Base-by-base conservation (phyloP, 345 rosid genomes). In the Acer saccharum region DNA sequence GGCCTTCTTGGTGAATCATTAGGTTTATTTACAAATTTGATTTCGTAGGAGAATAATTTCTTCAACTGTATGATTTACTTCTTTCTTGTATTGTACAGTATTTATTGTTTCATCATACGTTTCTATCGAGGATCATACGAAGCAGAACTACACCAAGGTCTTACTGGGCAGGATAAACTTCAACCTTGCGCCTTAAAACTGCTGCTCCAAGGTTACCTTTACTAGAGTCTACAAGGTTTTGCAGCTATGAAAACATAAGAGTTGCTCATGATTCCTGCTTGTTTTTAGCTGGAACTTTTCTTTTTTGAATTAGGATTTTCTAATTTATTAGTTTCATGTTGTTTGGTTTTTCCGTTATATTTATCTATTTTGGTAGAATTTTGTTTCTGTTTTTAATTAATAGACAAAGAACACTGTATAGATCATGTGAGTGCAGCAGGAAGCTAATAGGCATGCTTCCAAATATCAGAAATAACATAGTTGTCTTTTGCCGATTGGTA, bases 371-470 rank as follows among this genome's bases (percentile, higher is more conserved):
- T 67, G 60, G 55, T 75, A 80, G 73, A 80, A 74, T 71, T 64
- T 74, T 58, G 77, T 72, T 74, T 57, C 55, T 66, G 71, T 57
- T 67, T 80, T 13, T 21, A 39, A 78, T 75, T 52, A 29, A 60
- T 80, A 77, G 79, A 80, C 76, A 63, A 29, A 72, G 64, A 71
- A 79, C 75, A 66, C 9, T 80, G 78, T 83, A 77, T 81, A 84
- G 82, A 69, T 69, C 52, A 66, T 77, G 80, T 23, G 77, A 69
- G 65, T 50, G 76, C 69, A 44, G 35, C 29, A 63, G 72, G 78
- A 77, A 70, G 61, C 77, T 50, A 76, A 61, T 48, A 6, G 4
- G 35, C 35, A 32, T 66, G 75, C 81, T 63, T 73, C 72, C 77
- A 35, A 50, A 23, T 35, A 29, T 73, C 44, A 58, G 58, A 65